phyloP scores from a whole-genome alignment of 108 stramenopile species.

The Nitzschia palea region DNA sequence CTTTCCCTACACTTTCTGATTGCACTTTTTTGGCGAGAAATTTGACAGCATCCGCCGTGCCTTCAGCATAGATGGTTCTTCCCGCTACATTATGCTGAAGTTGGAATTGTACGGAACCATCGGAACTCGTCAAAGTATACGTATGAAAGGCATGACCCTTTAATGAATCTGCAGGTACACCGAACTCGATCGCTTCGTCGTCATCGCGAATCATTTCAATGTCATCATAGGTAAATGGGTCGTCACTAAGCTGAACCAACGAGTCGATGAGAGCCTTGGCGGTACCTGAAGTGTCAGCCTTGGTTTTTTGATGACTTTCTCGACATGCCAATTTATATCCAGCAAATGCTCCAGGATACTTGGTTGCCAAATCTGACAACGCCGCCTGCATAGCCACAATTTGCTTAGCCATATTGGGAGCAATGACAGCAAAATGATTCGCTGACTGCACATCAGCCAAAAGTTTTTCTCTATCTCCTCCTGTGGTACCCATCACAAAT shows the following conservation, averaged over 20 bases:
- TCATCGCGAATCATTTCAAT: conserved; percentile 91
- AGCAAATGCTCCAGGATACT: conserved; percentile 91
- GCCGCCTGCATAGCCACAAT: conserved; percentile 98
- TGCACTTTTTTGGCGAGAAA: conserved; percentile 85
- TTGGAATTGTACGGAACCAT: conserved; percentile 93
- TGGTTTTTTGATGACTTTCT: conserved; percentile 96
- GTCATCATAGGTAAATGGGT: conserved; percentile 81
- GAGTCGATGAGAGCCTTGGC: conserved; percentile 94
- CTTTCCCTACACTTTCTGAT: conserved; percentile 62
- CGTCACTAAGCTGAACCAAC: conserved; percentile 49
- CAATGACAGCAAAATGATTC: conserved; percentile 92
- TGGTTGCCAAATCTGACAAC: conserved; percentile 84
- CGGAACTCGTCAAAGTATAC: conserved; percentile 90
- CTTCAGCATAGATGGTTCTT: conserved; percentile 97
- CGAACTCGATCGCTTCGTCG: conserved; percentile 83
- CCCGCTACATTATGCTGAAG: conserved; percentile 97
- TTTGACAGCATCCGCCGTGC: conserved; percentile 96
- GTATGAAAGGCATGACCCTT: conserved; percentile 98
- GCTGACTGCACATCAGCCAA: conserved; percentile 66
- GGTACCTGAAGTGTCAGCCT: conserved; percentile 98
- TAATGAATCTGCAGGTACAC: conserved; percentile 90
- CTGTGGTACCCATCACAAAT: conserved; percentile 97
- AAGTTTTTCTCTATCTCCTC: conserved; percentile 89
- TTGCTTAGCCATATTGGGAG: conserved; percentile 99
- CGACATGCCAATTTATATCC: conserved; percentile 91